Conservation (phyloP, 306 rosid species). For the Lotus japonicus region DNA sequence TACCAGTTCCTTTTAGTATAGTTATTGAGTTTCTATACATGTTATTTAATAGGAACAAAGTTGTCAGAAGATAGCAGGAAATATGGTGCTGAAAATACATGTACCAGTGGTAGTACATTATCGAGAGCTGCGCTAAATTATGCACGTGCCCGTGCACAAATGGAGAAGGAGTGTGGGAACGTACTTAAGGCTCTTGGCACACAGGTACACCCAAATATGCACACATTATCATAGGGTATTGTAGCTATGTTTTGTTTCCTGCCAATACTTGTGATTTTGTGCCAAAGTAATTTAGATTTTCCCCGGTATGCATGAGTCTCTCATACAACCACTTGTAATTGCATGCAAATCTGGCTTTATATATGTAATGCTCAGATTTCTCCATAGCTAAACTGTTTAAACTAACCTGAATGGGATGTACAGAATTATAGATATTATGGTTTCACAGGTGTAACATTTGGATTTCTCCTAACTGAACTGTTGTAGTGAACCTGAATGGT, state of each 20-base stretch:
- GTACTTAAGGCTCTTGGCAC: conserved; percentile 89
- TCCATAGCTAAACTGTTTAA: no score
- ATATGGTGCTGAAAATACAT: conserved; percentile 93
- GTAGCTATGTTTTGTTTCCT: background rate
- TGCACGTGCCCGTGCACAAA: conserved; percentile 84
- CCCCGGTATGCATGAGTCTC: background rate
- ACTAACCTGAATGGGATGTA: background rate
- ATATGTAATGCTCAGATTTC: background rate
- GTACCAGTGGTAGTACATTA: conserved; percentile 83
- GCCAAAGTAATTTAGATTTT: background rate
- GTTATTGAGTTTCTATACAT: conserved; percentile 18
- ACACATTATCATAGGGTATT: background rate
- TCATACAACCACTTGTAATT: background rate
- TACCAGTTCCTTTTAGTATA: background rate
- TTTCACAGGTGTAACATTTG: background rate
- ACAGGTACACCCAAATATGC: conserved; percentile 43
- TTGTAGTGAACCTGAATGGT: background rate
- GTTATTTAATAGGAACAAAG: conserved; percentile 71
- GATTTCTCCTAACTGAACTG: background rate
- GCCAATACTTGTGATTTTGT: background rate
- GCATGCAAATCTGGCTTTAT: conserved; percentile 14
- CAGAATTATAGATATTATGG: background rate
- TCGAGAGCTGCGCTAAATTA: conserved; percentile 73
- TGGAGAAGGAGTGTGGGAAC: conserved; percentile 94
- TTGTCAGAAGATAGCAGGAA: conserved; percentile 94